A percentile compares a stretch with the other conserved stretches of the same genome.
Conservation (phyloP, 140 eudicot species). For the Stevia rebaudiana region DNA sequence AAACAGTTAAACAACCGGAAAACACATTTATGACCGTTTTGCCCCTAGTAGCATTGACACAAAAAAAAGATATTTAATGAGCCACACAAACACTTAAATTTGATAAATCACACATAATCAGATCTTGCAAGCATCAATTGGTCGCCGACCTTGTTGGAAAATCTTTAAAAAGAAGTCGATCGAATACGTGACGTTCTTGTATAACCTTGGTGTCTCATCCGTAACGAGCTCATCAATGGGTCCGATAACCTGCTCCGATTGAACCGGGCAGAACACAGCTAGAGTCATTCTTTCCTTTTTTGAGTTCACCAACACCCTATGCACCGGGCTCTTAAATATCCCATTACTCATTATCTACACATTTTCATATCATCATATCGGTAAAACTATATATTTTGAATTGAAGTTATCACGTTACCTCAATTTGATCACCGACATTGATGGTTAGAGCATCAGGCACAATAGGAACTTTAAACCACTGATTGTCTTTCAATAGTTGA, state of each 20-base stretch:
- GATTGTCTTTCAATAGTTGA: conserved; percentile 45
- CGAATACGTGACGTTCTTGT: conserved; percentile 25
- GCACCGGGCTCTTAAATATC: conserved; percentile 44
- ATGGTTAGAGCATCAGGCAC: conserved; percentile 41
- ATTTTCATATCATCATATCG: neutral
- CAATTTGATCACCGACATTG: conserved; percentile 52
- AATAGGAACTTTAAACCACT: conserved; percentile 47
- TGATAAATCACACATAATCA: no score
- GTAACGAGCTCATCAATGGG: conserved; percentile 31
- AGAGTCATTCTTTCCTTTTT: conserved; percentile 30
- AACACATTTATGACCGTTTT: no score
- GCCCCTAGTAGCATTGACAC: no score
- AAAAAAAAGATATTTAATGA: no score
- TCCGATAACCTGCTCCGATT: conserved; percentile 28
- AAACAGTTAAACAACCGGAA: no score
- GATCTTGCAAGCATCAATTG: conserved; percentile 33
- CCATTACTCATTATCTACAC: conserved; percentile 63
- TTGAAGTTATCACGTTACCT: conserved; percentile 33
- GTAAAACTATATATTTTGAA: neutral
- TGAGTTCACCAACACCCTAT: conserved; percentile 36
- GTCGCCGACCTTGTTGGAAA: conserved; percentile 32
- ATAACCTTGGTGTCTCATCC: conserved; percentile 36
- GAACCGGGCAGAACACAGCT: conserved; percentile 29
- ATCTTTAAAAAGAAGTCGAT: conserved; percentile 13
- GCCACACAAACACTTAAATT: no score